Conservation (phyloP, 2,329 filamentous ascomycete genomes). For the Venturia pyrina region DNA sequence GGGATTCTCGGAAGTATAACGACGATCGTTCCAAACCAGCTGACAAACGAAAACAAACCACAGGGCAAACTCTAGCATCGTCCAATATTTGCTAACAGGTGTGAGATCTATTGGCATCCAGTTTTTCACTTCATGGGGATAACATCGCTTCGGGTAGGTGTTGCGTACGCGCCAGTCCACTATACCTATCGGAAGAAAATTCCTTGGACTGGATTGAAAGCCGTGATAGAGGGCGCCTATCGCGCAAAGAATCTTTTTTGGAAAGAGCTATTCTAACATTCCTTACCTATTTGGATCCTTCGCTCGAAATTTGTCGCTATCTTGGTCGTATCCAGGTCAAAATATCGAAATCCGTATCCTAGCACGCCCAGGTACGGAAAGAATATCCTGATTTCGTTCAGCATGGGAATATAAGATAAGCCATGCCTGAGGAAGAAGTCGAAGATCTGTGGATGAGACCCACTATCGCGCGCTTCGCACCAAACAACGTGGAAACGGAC, state of each 20-base stretch:
- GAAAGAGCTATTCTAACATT: background rate
- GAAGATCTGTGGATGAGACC: slow-evolving; percentile 1
- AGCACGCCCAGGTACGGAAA: no score
- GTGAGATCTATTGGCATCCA: background rate
- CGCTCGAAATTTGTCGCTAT: background rate
- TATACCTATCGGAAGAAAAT: background rate
- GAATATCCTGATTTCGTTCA: background rate
- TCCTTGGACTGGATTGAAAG: background rate
- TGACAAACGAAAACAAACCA: background rate
- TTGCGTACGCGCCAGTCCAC: background rate
- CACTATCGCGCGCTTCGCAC: background rate
- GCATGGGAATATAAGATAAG: background rate
- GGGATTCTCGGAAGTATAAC: background rate
- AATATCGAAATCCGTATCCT: background rate
- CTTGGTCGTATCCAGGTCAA: background rate
- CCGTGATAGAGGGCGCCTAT: background rate
- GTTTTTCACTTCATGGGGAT: background rate
- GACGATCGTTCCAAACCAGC: background rate
- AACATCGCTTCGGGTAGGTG: background rate
- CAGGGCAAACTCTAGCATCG: background rate
- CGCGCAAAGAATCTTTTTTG: no score
- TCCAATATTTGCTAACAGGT: background rate
- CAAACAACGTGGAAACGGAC: background rate
- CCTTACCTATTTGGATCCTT: no score
- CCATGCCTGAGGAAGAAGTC: background rate